Evolutionary conservation across 345 rosid species (phyloP).

Genomic region (Gossypium raimondii): DNA sequence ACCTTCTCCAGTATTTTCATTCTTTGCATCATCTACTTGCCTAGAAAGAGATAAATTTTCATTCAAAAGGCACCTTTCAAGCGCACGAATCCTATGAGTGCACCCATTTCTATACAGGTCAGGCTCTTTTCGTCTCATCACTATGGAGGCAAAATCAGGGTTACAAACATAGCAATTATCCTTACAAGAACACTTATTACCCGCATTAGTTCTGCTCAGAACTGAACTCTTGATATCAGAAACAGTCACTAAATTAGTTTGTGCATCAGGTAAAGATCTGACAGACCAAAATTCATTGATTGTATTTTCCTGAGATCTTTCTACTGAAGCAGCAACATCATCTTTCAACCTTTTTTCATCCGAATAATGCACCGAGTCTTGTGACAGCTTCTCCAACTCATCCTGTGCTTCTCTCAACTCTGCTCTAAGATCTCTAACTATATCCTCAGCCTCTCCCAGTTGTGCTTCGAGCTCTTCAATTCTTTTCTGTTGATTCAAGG

Average conservation of each 20-base stretch:
- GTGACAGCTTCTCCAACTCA: conserved; percentile 47
- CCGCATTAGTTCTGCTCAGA: conserved; percentile 25
- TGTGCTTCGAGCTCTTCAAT: conserved; percentile 86
- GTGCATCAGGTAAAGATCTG: conserved; percentile 31
- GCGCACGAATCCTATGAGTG: conserved; percentile 57
- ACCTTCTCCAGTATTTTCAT: conserved; percentile 22
- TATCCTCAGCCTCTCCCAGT: conserved; percentile 84
- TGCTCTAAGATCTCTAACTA: conserved; percentile 71
- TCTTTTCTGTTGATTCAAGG: conserved; percentile 49
- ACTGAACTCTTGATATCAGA: conserved; percentile 31
- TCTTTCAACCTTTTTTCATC: conserved; percentile 17
- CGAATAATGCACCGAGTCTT: conserved; percentile 23
- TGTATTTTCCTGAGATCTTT: conserved; percentile 27
- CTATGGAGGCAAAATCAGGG: conserved; percentile 56
- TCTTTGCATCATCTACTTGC: conserved; percentile 25
- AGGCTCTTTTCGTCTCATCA: conserved; percentile 56
- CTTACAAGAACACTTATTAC: conserved; percentile 37
- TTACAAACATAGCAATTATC: conserved; percentile 42
- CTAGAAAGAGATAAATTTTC: conserved; percentile 33
- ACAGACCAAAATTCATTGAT: conserved; percentile 23
- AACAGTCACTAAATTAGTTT: conserved; percentile 22
- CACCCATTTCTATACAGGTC: conserved; percentile 44
- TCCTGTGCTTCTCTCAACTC: conserved; percentile 60
- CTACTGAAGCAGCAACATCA: conserved; percentile 22
- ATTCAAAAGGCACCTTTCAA: conserved; percentile 38